Conservation (phyloP, 192 early-diverging fungal species). For the Podila horticola region DNA sequence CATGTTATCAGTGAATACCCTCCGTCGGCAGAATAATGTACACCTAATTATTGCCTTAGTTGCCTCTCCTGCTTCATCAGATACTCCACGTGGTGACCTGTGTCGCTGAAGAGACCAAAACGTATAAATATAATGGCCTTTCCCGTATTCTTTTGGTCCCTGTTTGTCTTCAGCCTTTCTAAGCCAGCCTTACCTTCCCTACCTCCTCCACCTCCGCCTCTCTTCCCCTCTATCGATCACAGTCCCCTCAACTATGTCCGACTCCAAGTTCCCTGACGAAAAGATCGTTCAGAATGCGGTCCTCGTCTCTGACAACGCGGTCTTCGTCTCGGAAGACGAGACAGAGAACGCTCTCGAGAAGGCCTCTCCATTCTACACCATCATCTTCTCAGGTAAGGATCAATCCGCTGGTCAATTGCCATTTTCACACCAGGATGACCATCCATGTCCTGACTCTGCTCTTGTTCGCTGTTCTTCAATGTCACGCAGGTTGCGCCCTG, state of each 20-base stretch:
- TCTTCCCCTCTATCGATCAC: not conserved
- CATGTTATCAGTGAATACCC: no score
- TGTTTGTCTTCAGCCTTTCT: no score
- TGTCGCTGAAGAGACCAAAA: no score
- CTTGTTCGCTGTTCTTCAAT: not conserved
- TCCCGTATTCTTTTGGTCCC: no score
- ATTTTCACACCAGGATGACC: not conserved
- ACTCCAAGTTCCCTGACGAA: not conserved
- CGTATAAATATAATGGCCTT: no score
- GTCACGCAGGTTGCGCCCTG: slow-evolving; percentile 38
- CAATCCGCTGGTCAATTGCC: not conserved
- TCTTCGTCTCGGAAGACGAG: slow-evolving; percentile 7
- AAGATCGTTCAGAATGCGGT: not conserved
- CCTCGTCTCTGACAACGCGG: no score
- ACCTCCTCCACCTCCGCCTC: not conserved
- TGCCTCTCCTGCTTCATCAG: no score
- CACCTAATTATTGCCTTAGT: no score
- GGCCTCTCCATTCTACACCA: slow-evolving; percentile 1
- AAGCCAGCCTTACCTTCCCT: not conserved
- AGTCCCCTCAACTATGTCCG: not conserved
- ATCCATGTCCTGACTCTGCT: not conserved
- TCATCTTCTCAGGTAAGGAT: slow-evolving; percentile 12
- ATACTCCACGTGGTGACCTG: no score
- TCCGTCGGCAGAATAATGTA: no score
- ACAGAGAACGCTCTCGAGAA: slow-evolving; percentile 2